Conservation (phyloP, 352 stramenopile species). For the Pythium monospermum region DNA sequence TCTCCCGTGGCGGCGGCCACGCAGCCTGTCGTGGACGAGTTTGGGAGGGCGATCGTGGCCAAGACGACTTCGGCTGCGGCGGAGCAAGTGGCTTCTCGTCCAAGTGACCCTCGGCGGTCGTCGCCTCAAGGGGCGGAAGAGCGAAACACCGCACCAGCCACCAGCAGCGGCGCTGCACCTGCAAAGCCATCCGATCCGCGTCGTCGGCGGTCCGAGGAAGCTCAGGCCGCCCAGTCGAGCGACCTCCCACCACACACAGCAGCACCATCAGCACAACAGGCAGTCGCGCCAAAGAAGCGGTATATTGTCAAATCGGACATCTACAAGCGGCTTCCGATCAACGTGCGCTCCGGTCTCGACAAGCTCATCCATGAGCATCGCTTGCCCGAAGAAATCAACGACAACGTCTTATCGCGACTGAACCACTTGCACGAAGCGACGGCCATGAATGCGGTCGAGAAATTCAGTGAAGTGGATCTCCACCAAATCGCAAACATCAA, state of each 20-base stretch:
- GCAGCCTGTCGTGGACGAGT: slow-evolving; percentile 43
- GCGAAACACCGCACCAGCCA: not conserved
- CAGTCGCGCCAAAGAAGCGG: not conserved
- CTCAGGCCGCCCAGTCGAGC: no score
- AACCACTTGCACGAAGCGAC: slow-evolving; percentile 61
- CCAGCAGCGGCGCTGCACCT: slow-evolving; percentile 2
- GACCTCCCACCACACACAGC: no score
- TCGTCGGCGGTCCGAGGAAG: no score
- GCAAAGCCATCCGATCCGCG: not conserved
- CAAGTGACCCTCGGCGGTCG: not conserved
- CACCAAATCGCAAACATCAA: slow-evolving; percentile 73
- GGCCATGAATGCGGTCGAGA: slow-evolving; percentile 61
- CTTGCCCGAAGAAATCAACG: slow-evolving; percentile 60
- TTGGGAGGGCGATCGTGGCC: slow-evolving; percentile 32
- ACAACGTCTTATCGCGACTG: slow-evolving; percentile 69
- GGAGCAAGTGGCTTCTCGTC: no score
- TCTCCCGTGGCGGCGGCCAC: not conserved
- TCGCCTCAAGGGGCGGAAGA: no score
- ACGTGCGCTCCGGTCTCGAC: slow-evolving; percentile 49
- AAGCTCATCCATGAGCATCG: slow-evolving; percentile 45
- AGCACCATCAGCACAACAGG: no score
- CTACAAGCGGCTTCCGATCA: slow-evolving; percentile 46
- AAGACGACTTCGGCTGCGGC: not conserved
- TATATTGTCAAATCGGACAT: slow-evolving; percentile 35
- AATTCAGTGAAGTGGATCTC: slow-evolving; percentile 74